Base-by-base conservation (phyloP, 768 basidiomycete genomes). In the Tephrocybe rancida region DNA sequence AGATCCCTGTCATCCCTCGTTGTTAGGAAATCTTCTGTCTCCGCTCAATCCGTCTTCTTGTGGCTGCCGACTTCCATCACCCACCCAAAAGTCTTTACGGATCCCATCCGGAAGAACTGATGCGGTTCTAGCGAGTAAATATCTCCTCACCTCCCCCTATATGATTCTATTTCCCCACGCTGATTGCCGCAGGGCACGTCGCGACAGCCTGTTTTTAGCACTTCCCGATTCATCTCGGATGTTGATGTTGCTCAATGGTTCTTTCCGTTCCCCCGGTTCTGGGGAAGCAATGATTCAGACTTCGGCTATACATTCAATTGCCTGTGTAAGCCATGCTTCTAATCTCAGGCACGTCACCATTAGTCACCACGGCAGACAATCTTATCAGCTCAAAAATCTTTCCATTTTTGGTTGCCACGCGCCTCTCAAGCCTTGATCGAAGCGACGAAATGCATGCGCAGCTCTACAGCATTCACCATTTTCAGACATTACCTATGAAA, bases 211-310 rank as follows among this genome's bases (percentile, higher is more conserved):
- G 58, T 55, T 53, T 54, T 48, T 49, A 61, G 37, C 48, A 45
- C 49, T 54, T 35, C 66, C 69, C 69, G 67, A 69, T 69, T 16
- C 50, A 70, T 70, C 71, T 70, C 68, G 70, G 67, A 68, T 68
- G 61, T 64, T 55, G 46, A 58, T 58, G 48, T 44, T n/a, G n/a
- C n/a, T n/a, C n/a, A n/a, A n/a, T n/a, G n/a, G n/a, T n/a, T 50
- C 48, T 42, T 52, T 63, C 64, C 67, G 61, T 65, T 65, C 50
- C 62, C 60, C 66, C 66, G 65, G 63, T 62, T 68, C 68, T 70
- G 70, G 69, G 69, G 70, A 69, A 68, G 61, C 61, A 59, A 60
- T 64, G 58, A 62, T 61, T 57, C 57, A 56, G 55, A 48, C 62
- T 52, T 53, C 54, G 52, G 57, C 51, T 63, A 61, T 62, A 57